Evolutionary conservation across 2,329 filamentous ascomycete species (phyloP).

Genomic region (Cladosporium phlei): DNA sequence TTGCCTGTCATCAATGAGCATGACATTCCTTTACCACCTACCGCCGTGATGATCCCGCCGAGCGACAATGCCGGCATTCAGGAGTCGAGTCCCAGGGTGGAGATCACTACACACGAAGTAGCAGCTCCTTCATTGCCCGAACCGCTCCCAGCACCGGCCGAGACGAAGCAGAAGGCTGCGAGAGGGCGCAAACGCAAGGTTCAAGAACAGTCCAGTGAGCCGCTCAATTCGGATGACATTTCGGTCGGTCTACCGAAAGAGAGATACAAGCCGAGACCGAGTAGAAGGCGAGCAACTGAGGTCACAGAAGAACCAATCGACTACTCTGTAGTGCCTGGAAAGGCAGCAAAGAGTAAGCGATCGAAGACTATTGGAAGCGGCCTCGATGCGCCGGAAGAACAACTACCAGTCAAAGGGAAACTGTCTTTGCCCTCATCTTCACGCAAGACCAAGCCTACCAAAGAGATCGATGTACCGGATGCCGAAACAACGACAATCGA

Average conservation of each 20-base stretch:
- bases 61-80: not conserved
- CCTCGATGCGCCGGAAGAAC: not conserved
- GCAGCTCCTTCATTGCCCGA: not conserved
- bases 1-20: not conserved
- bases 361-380: constrained; percentile 26
- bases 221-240: constrained; percentile 28
- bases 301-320: constrained; percentile 27
- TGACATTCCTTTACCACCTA: not conserved
- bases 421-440: too few species aligned
- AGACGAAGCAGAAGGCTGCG: not conserved
- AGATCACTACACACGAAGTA: not conserved
- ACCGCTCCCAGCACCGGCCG: not conserved
- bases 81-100: not conserved
- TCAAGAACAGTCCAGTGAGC: constrained; percentile 18
- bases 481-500: too few species aligned
- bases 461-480: not conserved
- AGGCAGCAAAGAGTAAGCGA: constrained; percentile 38
- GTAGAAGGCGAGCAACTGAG: constrained; percentile 29
- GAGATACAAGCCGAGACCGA: constrained; percentile 37
- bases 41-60: not conserved
- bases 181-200: constrained; percentile 22
- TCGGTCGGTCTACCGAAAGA: constrained; percentile 36
- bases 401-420: not conserved
- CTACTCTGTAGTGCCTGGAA: constrained; percentile 36
- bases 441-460: not conserved